phyloP scores from a whole-genome alignment of 192 early-diverging fungal genomes.

The Rhizophagus clarus region DNA sequence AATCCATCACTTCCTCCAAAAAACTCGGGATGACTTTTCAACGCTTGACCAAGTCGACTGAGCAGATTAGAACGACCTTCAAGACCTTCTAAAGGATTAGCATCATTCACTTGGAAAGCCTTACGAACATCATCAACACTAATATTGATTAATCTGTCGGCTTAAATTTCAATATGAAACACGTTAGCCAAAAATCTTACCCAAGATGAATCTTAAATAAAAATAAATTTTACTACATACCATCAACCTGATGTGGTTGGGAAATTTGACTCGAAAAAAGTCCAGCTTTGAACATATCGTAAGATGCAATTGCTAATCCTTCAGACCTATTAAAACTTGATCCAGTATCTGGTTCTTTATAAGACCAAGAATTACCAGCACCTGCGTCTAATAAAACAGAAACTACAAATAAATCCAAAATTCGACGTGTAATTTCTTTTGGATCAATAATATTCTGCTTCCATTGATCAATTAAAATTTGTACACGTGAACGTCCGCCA shows the following conservation, averaged over 20 bases:
- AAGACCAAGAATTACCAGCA: conserved; percentile 82
- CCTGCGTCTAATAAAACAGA: conserved; percentile 94
- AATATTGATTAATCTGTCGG: conserved; percentile 54
- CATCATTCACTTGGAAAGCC: conserved; percentile 78
- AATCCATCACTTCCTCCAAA: conserved; percentile 52
- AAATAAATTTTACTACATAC: conserved; percentile 38
- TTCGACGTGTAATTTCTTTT: conserved; percentile 64
- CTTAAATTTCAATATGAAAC: conserved; percentile 33
- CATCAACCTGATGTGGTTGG: conserved; percentile 71
- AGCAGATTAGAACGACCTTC: conserved; percentile 76
- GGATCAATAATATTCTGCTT: conserved; percentile 38
- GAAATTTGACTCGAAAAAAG: conserved; percentile 66
- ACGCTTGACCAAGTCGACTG: conserved; percentile 60
- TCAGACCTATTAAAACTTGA: conserved; percentile 69
- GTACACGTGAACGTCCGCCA: conserved; percentile 47
- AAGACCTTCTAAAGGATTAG: conserved; percentile 81
- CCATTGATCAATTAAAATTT: conserved; percentile 53
- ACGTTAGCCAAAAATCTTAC: too few species aligned
- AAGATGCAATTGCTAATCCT: conserved; percentile 82
- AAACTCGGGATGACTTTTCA: conserved; percentile 54
- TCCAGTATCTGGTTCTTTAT: conserved; percentile 53
- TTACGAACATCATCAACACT: conserved; percentile 50
- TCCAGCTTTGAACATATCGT: conserved; percentile 82
- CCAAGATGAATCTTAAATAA: conserved; percentile 7
- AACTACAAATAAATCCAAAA: conserved; percentile 85